These are phyloP conservation scores for Massospora cicadina DNA, from an alignment of 371 early-diverging fungal species.

Conservation along the genomic window DNA sequence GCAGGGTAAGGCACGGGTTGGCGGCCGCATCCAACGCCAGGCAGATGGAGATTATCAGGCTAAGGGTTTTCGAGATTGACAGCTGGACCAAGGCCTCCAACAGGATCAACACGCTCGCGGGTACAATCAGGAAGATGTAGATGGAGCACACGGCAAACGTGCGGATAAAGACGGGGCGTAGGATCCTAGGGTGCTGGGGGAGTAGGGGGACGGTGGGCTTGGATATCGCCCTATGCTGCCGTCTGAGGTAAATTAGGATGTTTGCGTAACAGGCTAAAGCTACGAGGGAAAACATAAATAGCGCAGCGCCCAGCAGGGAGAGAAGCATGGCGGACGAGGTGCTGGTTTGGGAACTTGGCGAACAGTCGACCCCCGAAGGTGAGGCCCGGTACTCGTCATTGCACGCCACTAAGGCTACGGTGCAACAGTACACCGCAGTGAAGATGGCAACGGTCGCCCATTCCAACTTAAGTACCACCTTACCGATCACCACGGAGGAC, in stretches of 20 bases:
- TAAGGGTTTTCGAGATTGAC: not conserved
- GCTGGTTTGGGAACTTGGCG: not conserved
- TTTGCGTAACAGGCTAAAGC: not conserved
- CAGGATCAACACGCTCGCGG: not conserved
- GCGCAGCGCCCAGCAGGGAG: not conserved
- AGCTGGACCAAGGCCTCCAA: not conserved
- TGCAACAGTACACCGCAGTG: not conserved
- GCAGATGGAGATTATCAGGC: not conserved
- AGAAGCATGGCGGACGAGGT: not conserved
- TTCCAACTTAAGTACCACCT: not conserved
- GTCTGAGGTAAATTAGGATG: not conserved
- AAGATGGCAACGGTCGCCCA: not conserved
- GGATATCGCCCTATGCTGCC: not conserved
- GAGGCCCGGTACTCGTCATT: not conserved
- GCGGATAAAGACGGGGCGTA: not conserved
- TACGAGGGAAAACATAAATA: not conserved
- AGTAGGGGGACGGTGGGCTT: not conserved
- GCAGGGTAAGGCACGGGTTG: not conserved
- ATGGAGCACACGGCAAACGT: not conserved
- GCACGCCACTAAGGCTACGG: not conserved
- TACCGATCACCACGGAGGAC: not conserved
- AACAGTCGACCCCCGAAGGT: not conserved
- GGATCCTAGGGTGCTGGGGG: not conserved
- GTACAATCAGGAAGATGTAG: not conserved
- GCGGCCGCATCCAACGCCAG: not conserved